phyloP scores from a whole-genome alignment of 371 early-diverging fungal genomes.

The Funneliformis caledonium region DNA sequence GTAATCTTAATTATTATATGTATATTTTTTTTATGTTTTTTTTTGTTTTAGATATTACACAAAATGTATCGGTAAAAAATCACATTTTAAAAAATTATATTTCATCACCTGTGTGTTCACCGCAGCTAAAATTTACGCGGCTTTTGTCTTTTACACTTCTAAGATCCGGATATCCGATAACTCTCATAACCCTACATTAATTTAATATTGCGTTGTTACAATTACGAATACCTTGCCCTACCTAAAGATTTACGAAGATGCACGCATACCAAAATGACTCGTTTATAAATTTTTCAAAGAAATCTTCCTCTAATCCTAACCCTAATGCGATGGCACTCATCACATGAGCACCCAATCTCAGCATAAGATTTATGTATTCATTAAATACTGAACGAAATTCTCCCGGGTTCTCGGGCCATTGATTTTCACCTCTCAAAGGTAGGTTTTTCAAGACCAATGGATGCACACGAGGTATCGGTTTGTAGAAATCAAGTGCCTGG shows the following conservation, averaged over 20 bases:
- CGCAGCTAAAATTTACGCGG: slow-evolving; percentile 49
- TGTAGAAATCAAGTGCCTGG: slow-evolving; percentile 48
- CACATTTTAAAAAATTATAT: neutral
- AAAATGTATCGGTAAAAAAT: neutral
- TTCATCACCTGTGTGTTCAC: slow-evolving; percentile 51
- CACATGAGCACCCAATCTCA: slow-evolving; percentile 44
- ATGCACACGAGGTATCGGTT: slow-evolving; percentile 44
- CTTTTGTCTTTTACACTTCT: slow-evolving; percentile 2
- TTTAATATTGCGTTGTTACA: neutral
- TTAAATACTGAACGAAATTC: slow-evolving; percentile 44
- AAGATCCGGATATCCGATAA: slow-evolving; percentile 52
- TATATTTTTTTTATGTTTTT: no score
- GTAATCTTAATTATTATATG: slow-evolving; percentile 18
- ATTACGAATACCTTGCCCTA: neutral
- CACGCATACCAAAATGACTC: slow-evolving; percentile 52
- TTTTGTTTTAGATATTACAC: neutral
- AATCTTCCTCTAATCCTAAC: slow-evolving; percentile 49
- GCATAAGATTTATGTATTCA: slow-evolving; percentile 46
- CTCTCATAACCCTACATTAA: slow-evolving; percentile 38
- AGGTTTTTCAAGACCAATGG: slow-evolving; percentile 39
- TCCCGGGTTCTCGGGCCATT: slow-evolving; percentile 41
- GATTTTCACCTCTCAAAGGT: slow-evolving; percentile 48
- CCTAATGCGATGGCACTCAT: slow-evolving; percentile 54
- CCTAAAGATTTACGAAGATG: neutral
- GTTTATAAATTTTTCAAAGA: slow-evolving; percentile 46